These are phyloP conservation scores for Torulaspora delbrueckii DNA, from an alignment of 805 yeast species.

Conservation along the genomic window DNA sequence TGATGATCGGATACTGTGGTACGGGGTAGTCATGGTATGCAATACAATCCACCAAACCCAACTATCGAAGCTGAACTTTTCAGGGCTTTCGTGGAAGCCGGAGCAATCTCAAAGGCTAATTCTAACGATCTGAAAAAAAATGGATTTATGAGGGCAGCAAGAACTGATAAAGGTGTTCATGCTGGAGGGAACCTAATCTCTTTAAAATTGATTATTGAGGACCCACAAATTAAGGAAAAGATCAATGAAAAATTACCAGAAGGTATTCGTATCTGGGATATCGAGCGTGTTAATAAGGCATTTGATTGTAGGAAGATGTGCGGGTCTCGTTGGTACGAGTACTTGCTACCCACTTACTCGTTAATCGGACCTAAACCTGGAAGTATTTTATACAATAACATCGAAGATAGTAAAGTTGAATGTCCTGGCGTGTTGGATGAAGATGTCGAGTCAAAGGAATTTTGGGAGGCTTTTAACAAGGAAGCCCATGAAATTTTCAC, in stretches of 20 bases:
- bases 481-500: constrained; percentile 36
- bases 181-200: constrained; percentile 94
- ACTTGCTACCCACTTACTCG: constrained; percentile 85
- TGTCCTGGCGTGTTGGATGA: constrained; percentile 56
- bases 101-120: constrained; percentile 82
- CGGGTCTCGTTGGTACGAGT: constrained; percentile 92
- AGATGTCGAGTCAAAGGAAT: constrained; percentile 64
- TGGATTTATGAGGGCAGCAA: constrained; percentile 80
- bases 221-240: constrained; percentile 63
- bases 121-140: constrained; percentile 82
- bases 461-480: constrained; percentile 58
- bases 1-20: constrained; percentile 90
- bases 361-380: constrained; percentile 86
- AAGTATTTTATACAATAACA: constrained; percentile 56
- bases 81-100: constrained; percentile 75
- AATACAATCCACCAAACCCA: constrained; percentile 75
- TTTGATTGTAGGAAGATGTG: constrained; percentile 96
- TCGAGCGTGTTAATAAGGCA: constrained; percentile 78
- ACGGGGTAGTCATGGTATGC: constrained; percentile 97
- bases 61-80: constrained; percentile 90
- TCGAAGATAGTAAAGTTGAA: constrained; percentile 47
- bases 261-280: constrained; percentile 90
- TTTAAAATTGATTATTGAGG: constrained; percentile 73
- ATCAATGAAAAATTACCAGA: constrained; percentile 76
- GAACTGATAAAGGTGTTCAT: constrained; percentile 95